phyloP scores from a whole-genome alignment of 495 filamentous ascomycete species.

The Evernia prunastri region DNA sequence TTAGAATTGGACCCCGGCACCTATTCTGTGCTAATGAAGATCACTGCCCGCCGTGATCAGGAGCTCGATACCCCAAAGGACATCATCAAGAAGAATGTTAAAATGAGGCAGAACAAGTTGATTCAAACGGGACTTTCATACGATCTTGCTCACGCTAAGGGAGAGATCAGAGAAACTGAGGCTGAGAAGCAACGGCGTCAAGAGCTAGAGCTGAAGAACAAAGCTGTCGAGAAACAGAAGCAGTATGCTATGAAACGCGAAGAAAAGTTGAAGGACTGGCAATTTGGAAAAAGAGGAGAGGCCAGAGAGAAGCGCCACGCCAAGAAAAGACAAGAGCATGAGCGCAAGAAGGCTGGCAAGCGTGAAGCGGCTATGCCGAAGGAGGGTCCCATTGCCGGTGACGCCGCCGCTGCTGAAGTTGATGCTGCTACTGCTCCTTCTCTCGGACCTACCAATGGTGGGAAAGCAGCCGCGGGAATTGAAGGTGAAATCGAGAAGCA shows the following conservation, averaged over 20 bases:
- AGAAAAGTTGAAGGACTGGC: conserved; percentile 48
- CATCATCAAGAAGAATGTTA: conserved; percentile 57
- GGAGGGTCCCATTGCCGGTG: conserved; percentile 4
- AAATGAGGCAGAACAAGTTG: conserved; percentile 67
- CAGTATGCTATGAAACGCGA: conserved; percentile 38
- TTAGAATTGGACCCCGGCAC: conserved; percentile 74
- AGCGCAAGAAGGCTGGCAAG: conserved; percentile 23
- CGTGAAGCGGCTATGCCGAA: conserved; percentile 9
- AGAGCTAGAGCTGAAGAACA: conserved; percentile 39
- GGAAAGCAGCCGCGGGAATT: conserved; percentile 6
- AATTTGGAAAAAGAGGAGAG: conserved; percentile 43
- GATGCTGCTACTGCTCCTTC: background rate
- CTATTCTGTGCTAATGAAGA: conserved; percentile 72
- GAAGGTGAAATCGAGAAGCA: conserved; percentile 11
- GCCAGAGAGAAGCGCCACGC: conserved; percentile 36
- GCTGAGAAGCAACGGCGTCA: conserved; percentile 50
- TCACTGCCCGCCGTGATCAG: conserved; percentile 58
- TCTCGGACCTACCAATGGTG: conserved; percentile 10
- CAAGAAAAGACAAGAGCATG: conserved; percentile 21
- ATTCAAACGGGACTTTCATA: conserved; percentile 75
- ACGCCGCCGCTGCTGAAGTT: background rate
- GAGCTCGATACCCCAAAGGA: conserved; percentile 55
- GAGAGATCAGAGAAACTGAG: conserved; percentile 57
- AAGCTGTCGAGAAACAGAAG: conserved; percentile 39
- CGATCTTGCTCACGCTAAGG: conserved; percentile 78